Conservation (phyloP, 1,284 basidiomycete genomes). For the Vanrija humicola region DNA sequence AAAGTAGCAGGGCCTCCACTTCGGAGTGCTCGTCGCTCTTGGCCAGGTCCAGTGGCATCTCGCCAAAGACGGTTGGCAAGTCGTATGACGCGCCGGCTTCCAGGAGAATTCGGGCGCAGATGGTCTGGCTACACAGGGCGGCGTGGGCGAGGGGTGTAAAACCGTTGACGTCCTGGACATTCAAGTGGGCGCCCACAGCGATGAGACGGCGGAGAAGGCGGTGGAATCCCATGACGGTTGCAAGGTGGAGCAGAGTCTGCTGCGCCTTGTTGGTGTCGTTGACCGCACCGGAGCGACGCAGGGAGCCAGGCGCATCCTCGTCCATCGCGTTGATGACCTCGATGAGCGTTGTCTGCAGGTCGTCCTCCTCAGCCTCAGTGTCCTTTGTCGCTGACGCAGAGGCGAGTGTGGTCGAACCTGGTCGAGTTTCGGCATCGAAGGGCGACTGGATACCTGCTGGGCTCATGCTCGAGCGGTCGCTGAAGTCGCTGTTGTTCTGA, state of each 20-base stretch:
- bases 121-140: slow-evolving; percentile 62
- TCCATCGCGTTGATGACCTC: slow-evolving; percentile 59
- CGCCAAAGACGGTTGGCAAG: slow-evolving; percentile 70
- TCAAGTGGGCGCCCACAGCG: slow-evolving; percentile 67
- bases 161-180: slow-evolving; percentile 83
- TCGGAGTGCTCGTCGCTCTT: slow-evolving; percentile 56
- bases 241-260: slow-evolving; percentile 83
- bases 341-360: slow-evolving; percentile 71
- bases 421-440: slow-evolving; percentile 6
- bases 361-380: slow-evolving; percentile 40
- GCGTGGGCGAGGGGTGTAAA: slow-evolving; percentile 88
- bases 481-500: slow-evolving; percentile 26
- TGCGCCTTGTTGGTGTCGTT: slow-evolving; percentile 61
- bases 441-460: slow-evolving; percentile 21
- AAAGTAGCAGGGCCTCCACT: slow-evolving; percentile 49
- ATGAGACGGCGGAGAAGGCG: slow-evolving; percentile 70
- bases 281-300: slow-evolving; percentile 57
- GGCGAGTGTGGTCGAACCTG: slow-evolving; percentile 52
- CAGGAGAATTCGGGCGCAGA: slow-evolving; percentile 66
- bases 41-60: slow-evolving; percentile 73
- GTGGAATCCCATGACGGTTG: slow-evolving; percentile 74
- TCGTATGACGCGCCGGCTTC: slow-evolving; percentile 74
- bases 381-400: background rate
- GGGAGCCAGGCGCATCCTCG: slow-evolving; percentile 34
- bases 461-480: slow-evolving; percentile 29